Evolutionary conservation across 768 basidiomycete species (phyloP).

Genomic region (Pholiota microspora): DNA sequence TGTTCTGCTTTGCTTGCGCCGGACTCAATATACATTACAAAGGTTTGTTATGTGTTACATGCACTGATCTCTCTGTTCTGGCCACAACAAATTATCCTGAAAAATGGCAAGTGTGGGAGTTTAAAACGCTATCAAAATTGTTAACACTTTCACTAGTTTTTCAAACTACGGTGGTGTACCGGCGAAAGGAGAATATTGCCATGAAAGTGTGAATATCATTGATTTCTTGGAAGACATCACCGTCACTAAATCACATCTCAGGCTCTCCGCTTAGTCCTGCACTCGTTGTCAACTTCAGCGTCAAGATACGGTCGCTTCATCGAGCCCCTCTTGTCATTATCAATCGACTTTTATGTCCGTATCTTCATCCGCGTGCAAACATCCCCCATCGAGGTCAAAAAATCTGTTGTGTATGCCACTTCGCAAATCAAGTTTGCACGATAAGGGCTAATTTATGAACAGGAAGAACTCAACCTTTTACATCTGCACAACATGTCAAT

Average conservation of each 20-base stretch:
- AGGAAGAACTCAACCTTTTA: conserved; percentile 89
- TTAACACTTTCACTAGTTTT: conserved; percentile 50
- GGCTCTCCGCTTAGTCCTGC: conserved; percentile 90
- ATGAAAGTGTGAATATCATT: conserved; percentile 74
- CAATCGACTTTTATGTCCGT: conserved; percentile 97
- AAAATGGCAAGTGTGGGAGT: conserved; percentile 67
- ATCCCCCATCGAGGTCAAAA: conserved; percentile 82
- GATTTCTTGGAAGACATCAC: not conserved
- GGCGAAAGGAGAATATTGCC: conserved; percentile 90
- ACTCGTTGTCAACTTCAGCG: conserved; percentile 83
- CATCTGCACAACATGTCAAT: conserved; percentile 82
- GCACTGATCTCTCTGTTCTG: conserved; percentile 92
- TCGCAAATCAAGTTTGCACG: not conserved
- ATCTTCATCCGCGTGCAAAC: conserved; percentile 81
- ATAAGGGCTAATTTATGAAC: conserved; percentile 14
- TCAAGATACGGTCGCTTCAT: conserved; percentile 92
- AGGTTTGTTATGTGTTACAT: conserved; percentile 94
- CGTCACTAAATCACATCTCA: conserved; percentile 26
- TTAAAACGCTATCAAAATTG: not conserved
- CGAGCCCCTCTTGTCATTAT: conserved; percentile 83
- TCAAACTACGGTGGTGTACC: conserved; percentile 94
- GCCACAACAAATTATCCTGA: conserved; percentile 95
- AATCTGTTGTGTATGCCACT: conserved; percentile 61
- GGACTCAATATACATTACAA: conserved; percentile 2
- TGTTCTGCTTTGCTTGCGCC: not conserved